Conservation (phyloP, 2,329 filamentous ascomycete genomes). For the Aspergillus amoenus region DNA sequence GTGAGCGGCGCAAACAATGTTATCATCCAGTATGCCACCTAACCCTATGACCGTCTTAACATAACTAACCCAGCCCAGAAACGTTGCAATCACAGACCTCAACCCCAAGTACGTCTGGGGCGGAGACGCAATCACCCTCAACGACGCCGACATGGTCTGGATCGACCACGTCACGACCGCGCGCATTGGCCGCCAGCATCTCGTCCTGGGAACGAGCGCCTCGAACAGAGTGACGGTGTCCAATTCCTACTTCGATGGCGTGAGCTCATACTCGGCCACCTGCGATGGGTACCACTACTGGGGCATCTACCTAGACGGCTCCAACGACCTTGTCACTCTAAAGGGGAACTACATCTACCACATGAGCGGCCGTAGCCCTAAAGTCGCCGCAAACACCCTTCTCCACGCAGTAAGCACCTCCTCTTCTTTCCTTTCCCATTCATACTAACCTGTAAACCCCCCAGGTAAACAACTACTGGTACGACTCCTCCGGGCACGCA, state of each 20-base stretch:
- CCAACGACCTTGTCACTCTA: constrained; percentile 57
- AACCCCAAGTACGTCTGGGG: constrained; percentile 62
- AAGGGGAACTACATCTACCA: constrained; percentile 63
- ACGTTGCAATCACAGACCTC: constrained; percentile 41
- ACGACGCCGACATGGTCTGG: constrained; percentile 47
- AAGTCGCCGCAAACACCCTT: constrained; percentile 56
- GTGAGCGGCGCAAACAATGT: constrained; percentile 52
- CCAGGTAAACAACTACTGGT: constrained; percentile 58
- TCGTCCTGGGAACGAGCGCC: constrained; percentile 56
- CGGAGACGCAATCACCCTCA: constrained; percentile 57
- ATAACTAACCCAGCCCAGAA: constrained; percentile 3
- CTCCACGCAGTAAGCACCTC: constrained; percentile 47
- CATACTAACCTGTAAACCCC: too few relatives aligned
- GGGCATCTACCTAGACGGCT: constrained; percentile 58
- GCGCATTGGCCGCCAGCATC: constrained; percentile 60
- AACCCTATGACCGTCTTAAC: neutral
- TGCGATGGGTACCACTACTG: constrained; percentile 63
- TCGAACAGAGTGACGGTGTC: constrained; percentile 59
- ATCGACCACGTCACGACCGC: constrained; percentile 57
- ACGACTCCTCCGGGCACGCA: constrained; percentile 56
- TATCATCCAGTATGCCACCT: constrained; percentile 51
- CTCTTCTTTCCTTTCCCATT: too few relatives aligned
- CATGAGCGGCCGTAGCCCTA: constrained; percentile 51
- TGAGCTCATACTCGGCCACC: constrained; percentile 55
- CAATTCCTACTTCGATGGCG: constrained; percentile 60